Evolutionary conservation across 768 basidiomycete genomes (phyloP).

Genomic region (Termitomyces titanicus): DNA sequence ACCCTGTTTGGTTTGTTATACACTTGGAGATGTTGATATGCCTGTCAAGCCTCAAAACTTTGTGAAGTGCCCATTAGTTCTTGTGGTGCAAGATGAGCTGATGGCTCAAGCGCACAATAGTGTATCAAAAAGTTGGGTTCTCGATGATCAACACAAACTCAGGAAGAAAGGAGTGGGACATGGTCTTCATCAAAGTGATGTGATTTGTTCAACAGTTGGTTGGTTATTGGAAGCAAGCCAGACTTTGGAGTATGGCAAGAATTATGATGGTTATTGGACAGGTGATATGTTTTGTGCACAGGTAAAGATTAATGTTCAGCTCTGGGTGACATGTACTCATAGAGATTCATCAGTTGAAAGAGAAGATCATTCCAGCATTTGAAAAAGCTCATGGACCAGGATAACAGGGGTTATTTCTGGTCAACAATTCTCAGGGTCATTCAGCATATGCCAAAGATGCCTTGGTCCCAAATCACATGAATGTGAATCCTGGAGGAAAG

Average conservation of each 20-base stretch:
- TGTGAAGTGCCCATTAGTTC: constrained; percentile 19
- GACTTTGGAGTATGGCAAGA: no score
- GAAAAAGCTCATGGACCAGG: no score
- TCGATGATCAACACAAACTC: constrained; percentile 29
- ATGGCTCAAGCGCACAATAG: constrained; percentile 38
- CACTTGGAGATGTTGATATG: constrained; percentile 12
- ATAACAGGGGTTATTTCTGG: constrained; percentile 23
- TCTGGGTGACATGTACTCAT: constrained; percentile 16
- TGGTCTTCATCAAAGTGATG: no score
- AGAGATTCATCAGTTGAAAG: neutral
- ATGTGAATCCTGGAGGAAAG: no score
- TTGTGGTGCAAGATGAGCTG: no score
- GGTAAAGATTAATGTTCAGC: constrained; percentile 28
- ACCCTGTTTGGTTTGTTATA: constrained; percentile 18
- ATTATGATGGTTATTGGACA: no score
- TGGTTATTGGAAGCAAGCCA: constrained; percentile 24
- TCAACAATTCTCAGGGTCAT: constrained; percentile 25
- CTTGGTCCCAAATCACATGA: no score
- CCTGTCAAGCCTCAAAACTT: constrained; percentile 10
- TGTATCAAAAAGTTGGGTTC: constrained; percentile 29
- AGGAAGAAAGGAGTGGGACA: no score
- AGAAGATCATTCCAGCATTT: no score
- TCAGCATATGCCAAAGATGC: no score
- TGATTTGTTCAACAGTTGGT: constrained; percentile 31
- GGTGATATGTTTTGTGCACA: no score